phyloP scores from a whole-genome alignment of 257 asterid genomes.

The Prunella vulgaris region DNA sequence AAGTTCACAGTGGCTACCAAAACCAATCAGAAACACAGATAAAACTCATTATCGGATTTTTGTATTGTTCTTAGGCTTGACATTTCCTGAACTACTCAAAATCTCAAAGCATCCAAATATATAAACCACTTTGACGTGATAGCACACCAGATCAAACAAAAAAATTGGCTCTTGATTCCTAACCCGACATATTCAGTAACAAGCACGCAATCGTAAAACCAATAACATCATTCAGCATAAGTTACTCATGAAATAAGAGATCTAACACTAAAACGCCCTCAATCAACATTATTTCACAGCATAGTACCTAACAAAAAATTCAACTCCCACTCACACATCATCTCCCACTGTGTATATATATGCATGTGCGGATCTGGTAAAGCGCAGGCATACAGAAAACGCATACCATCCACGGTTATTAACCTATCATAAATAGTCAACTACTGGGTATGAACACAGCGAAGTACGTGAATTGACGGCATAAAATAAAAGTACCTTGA shows the following conservation, averaged over 20 bases:
- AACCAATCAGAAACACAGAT: background rate
- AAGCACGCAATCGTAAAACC: background rate
- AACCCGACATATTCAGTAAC: conserved; percentile 1
- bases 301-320: background rate
- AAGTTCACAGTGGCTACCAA: background rate
- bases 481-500: conserved; percentile 40
- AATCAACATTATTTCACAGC: conserved; percentile 12
- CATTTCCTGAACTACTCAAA: background rate
- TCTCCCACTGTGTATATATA: background rate
- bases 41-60: background rate
- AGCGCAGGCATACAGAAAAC: background rate
- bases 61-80: background rate
- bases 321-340: background rate
- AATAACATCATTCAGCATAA: background rate
- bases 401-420: background rate
- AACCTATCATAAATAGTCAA: background rate
- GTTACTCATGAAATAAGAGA: background rate
- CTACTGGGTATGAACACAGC: background rate
- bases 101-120: background rate
- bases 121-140: no score
- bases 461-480: background rate
- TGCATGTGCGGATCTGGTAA: background rate
- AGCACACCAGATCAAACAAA: background rate
- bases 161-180: background rate
- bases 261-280: conserved; percentile 3